Conservation (phyloP, 331 rosid genomes). For the Malus hybrid region DNA sequence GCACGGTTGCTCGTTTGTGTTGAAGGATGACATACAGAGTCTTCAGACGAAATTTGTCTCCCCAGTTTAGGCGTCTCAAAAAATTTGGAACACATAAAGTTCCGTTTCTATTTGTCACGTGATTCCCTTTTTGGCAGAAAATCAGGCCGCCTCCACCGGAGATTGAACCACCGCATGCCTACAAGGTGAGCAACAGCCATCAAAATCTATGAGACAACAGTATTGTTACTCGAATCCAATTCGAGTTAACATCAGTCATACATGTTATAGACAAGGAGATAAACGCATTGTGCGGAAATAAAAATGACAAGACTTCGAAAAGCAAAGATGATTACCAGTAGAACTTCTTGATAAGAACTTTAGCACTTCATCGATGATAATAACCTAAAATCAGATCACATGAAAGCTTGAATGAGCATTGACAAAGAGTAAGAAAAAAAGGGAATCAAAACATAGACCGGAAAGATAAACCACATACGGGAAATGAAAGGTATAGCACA, state of each 20-base stretch:
- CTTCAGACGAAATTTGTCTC: background rate
- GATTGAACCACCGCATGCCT: constrained; percentile 62
- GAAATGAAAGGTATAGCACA: constrained; percentile 83
- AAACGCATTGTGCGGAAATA: background rate
- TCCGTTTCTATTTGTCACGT: constrained; percentile 52
- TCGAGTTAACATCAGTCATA: background rate
- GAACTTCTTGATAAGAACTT: constrained; percentile 86
- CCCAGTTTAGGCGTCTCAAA: constrained; percentile 7
- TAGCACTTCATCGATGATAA: constrained; percentile 80
- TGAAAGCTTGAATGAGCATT: background rate
- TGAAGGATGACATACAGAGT: background rate
- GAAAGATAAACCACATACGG: constrained; percentile 44
- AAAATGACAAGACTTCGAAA: constrained; percentile 7
- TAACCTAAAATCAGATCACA: constrained; percentile 42
- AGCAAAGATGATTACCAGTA: constrained; percentile 31
- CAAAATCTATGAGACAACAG: background rate
- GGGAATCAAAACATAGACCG: background rate
- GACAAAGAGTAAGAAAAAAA: background rate
- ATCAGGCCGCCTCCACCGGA: constrained; percentile 70
- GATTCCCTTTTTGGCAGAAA: constrained; percentile 68
- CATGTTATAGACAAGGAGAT: background rate
- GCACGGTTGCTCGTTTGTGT: background rate
- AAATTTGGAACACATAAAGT: constrained; percentile 12
- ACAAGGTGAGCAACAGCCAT: constrained; percentile 18
- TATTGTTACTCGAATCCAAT: background rate